A percentile compares a stretch with the other conserved stretches of the same genome.
These are phyloP conservation scores for Sphagnum fallax DNA, from an alignment of 228 moss, liverwort and hornwort genomes.

Conservation along the genomic window DNA sequence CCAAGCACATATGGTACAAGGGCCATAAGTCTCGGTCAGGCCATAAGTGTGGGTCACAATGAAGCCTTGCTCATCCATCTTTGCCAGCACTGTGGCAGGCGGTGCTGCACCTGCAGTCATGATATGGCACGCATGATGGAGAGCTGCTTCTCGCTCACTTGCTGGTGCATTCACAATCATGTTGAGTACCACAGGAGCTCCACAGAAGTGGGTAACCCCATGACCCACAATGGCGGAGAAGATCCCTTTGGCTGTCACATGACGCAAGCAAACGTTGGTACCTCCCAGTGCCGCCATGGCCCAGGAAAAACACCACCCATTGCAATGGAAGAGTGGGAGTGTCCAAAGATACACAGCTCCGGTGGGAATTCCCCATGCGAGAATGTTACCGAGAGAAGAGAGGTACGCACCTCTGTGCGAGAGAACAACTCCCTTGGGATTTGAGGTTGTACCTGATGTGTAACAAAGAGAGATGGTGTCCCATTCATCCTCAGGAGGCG, in stretches of 20 bases:
- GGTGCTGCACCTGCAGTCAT: constrained; percentile 57
- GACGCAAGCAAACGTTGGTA: constrained; percentile 69
- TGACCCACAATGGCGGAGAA: constrained; percentile 49
- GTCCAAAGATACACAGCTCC: constrained; percentile 75
- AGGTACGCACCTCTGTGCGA: constrained; percentile 75
- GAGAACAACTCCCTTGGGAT: constrained; percentile 78
- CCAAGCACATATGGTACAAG: constrained; percentile 29
- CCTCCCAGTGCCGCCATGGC: constrained; percentile 66
- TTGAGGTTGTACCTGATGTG: constrained; percentile 86
- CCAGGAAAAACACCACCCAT: constrained; percentile 89
- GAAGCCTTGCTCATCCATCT: constrained; percentile 62
- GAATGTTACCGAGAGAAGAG: constrained; percentile 31
- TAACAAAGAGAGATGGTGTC: constrained; percentile 72
- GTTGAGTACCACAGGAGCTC: constrained; percentile 75
- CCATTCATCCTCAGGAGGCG: constrained; percentile 69
- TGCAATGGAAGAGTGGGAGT: constrained; percentile 81
- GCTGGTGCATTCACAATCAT: constrained; percentile 53
- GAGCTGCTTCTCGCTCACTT: constrained; percentile 12
- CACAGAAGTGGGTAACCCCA: constrained; percentile 72
- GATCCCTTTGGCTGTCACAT: constrained; percentile 34
- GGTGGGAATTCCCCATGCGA: constrained; percentile 56
- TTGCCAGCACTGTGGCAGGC: constrained; percentile 34
- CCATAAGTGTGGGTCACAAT: constrained; percentile 52
- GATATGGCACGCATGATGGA: constrained; percentile 24
- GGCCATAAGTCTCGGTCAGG: constrained; percentile 29